A percentile compares a stretch with the other conserved stretches of the same genome.
These are phyloP conservation scores for Alternaria rosae DNA, from an alignment of 2,329 filamentous ascomycete species.

Conservation along the genomic window DNA sequence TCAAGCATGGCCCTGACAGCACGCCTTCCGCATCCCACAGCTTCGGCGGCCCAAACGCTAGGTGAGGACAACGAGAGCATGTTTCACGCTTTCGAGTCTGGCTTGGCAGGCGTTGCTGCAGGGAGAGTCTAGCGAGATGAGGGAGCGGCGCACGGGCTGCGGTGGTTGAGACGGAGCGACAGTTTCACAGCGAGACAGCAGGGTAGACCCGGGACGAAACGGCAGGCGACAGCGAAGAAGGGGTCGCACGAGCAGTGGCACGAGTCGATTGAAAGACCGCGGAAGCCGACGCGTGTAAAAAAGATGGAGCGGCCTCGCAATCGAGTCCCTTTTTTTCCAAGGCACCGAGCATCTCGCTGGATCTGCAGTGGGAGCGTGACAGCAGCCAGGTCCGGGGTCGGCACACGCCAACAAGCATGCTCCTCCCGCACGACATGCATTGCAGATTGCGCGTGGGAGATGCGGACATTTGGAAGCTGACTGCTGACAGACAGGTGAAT, in stretches of 20 bases:
- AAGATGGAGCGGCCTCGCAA: too few relatives aligned
- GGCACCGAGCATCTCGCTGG: not conserved
- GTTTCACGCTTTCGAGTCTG: conserved; percentile 28
- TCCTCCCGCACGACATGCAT: conserved; percentile 21
- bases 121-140: conserved; percentile 39
- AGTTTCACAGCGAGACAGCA: conserved; percentile 37
- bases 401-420: conserved; percentile 8
- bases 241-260: conserved; percentile 12
- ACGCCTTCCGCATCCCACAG: conserved; percentile 8
- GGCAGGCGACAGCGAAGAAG: conserved; percentile 14
- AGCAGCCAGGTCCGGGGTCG: conserved; percentile 19
- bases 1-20: conserved; percentile 14
- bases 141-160: conserved; percentile 25
- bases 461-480: conserved; percentile 20
- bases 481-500: conserved; percentile 5
- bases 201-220: conserved; percentile 36
- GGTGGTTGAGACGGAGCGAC: conserved; percentile 33
- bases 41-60: conserved; percentile 29
- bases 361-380: conserved; percentile 7
- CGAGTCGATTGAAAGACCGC: not conserved
- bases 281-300: conserved; percentile 5
- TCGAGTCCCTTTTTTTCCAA: too few relatives aligned
- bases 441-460: conserved; percentile 29
- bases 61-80: conserved; percentile 28
- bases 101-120: conserved; percentile 35